Conservation (phyloP, 2,329 filamentous ascomycete genomes). For the Akanthomyces muscarius region DNA sequence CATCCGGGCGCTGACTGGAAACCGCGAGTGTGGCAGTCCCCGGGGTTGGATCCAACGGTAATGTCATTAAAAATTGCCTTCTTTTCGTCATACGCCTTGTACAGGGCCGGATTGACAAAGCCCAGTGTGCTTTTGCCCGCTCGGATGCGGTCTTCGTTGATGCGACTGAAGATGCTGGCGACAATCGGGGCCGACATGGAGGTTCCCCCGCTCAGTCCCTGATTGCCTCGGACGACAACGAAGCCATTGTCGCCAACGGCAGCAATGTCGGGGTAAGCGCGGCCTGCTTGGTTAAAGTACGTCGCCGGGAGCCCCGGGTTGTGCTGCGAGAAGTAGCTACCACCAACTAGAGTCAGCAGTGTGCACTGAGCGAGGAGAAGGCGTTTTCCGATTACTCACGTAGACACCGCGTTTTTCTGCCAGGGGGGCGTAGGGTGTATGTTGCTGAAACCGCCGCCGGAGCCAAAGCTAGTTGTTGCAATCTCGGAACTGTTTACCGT, state of each 20-base stretch:
- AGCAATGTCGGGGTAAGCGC: slow-evolving; percentile 37
- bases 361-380: background rate
- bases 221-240: slow-evolving; percentile 33
- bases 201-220: slow-evolving; percentile 5
- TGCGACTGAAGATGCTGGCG: slow-evolving; percentile 20
- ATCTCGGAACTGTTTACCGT: slow-evolving; percentile 42
- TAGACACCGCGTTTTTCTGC: slow-evolving; percentile 38
- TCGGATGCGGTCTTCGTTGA: slow-evolving; percentile 20
- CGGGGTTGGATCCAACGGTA: background rate
- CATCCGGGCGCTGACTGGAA: background rate
- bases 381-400: background rate
- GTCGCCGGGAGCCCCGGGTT: slow-evolving; percentile 19
- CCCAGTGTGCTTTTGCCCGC: slow-evolving; percentile 36
- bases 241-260: slow-evolving; percentile 43
- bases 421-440: slow-evolving; percentile 44
- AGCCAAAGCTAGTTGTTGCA: slow-evolving; percentile 41
- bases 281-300: slow-evolving; percentile 37
- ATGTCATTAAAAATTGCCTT: background rate
- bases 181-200: slow-evolving; percentile 21
- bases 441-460: slow-evolving; percentile 31
- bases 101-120: slow-evolving; percentile 25
- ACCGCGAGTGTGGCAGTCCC: background rate
- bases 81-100: slow-evolving; percentile 1
- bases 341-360: background rate
- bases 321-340: background rate